Evolutionary conservation across 257 asterid genomes (phyloP), one percentile per base, ranked within the genome.

Genomic region (Forsythia suspensa): DNA sequence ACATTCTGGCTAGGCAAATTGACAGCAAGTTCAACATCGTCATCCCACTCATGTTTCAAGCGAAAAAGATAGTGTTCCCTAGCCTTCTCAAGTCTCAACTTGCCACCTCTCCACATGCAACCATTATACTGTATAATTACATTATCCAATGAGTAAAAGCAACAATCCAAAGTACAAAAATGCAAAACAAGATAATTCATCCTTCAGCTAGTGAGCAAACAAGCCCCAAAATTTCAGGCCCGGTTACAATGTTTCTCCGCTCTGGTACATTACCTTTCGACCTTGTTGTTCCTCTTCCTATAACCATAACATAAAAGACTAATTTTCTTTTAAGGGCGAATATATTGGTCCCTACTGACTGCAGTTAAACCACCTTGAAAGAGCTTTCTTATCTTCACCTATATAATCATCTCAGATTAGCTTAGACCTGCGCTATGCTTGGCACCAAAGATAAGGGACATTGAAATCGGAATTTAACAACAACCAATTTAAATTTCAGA

Each of bases 31-130:
- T 87, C 82, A 78, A 88, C 88, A 77, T 90, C 97, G 78, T 92
- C 93, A n/a, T 75, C 84, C 98, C 98, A 90, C 79, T 95, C 99
- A 36, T 87, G 92, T 57, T 43, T 80, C 86, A 93, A 72, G 59
- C 90, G 91, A 77, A 69, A 20, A 76, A 88, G 72, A 81, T 89
- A 93, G 77, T 91, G 86, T 83, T 95, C 97, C 87, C 79, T 92
- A 79, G 99, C 97, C 86, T 95, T 95, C 90, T 91, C 99, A 44
- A 95, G 91, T 80, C 87, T 92, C 82, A 93, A 97, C 63, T 81
- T 93, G 72, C 96, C 97, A 36, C 97, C 96, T 89, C 88, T 95
- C 99, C 99, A 95, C 91, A 85, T 81, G 85, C 99, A 95, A 42
- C 98, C 97, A 71, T 95, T 95, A 78, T 93, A 93, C 99, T 95